phyloP scores from a whole-genome alignment of 164 flowering plant species.

The Santalum album region DNA sequence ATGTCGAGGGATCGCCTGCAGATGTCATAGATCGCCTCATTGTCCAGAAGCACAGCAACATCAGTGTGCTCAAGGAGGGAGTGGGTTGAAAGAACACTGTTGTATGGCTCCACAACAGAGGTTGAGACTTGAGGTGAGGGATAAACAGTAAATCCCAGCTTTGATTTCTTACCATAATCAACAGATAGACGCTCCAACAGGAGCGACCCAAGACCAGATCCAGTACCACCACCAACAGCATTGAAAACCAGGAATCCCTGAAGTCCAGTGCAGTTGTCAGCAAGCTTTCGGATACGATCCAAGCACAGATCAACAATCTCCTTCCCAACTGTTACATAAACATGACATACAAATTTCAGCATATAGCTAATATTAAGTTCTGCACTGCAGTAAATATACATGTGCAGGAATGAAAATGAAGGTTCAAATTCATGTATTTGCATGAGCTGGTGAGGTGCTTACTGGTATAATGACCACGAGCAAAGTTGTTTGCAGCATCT shows the following conservation, averaged over 20 bases:
- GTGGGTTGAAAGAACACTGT: constrained; percentile 51
- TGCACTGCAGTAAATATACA: not conserved
- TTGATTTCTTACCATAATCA: too few relatives aligned
- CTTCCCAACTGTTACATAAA: constrained; percentile 35
- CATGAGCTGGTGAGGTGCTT: constrained; percentile 2
- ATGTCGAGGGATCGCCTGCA: constrained; percentile 51
- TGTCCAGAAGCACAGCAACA: constrained; percentile 47
- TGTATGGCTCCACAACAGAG: constrained; percentile 52
- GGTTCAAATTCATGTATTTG: not conserved
- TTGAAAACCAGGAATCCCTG: constrained; percentile 53
- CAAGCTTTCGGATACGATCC: constrained; percentile 46
- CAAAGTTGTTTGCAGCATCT: constrained; percentile 62
- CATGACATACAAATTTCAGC: not conserved
- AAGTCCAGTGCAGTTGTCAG: constrained; percentile 56
- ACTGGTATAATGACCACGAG: constrained; percentile 66
- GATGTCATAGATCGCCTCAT: constrained; percentile 45
- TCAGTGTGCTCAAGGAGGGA: constrained; percentile 54
- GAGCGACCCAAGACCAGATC: too few relatives aligned
- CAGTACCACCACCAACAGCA: too few relatives aligned
- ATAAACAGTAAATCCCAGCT: constrained; percentile 54
- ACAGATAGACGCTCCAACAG: too few relatives aligned
- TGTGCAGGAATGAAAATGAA: too few relatives aligned
- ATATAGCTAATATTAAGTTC: not conserved
- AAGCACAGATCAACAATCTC: constrained; percentile 59
- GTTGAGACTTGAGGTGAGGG: constrained; percentile 55